phyloP scores from a whole-genome alignment of 2,329 filamentous ascomycete genomes.

The Colletotrichum salicis region DNA sequence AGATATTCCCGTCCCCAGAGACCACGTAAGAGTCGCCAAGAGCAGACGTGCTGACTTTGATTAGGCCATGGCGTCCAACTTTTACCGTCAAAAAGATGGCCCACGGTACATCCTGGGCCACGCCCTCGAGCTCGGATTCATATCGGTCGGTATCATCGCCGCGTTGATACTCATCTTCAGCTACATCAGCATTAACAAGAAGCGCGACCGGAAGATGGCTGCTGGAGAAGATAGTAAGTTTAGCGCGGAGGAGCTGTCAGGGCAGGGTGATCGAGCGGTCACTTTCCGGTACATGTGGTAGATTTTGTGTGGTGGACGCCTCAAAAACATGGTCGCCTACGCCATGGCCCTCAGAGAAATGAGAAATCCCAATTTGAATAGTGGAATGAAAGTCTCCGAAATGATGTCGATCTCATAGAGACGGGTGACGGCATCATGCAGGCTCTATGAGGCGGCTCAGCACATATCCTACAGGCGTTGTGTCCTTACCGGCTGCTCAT shows the following conservation, averaged over 20 bases:
- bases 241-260: constrained; percentile 63
- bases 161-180: constrained; percentile 55
- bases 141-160: constrained; percentile 56
- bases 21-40: too few relatives aligned
- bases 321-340: too few relatives aligned
- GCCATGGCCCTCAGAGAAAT: too few relatives aligned
- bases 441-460: too few relatives aligned
- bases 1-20: constrained; percentile 35
- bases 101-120: constrained; percentile 63
- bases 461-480: too few relatives aligned
- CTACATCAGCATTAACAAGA: constrained; percentile 69
- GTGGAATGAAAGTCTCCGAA: too few relatives aligned
- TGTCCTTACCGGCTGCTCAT: too few relatives aligned
- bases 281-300: constrained; percentile 71
- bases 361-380: too few relatives aligned
- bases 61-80: constrained; percentile 77
- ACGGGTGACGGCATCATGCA: too few relatives aligned
- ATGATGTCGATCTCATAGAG: too few relatives aligned
- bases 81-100: constrained; percentile 66
- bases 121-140: constrained; percentile 61
- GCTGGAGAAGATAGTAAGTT: constrained; percentile 54
- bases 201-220: constrained; percentile 58
- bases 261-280: constrained; percentile 68
- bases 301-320: not conserved
- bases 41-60: not conserved